Conservation (phyloP, 2,329 filamentous ascomycete species). For the Lachnellula arida region DNA sequence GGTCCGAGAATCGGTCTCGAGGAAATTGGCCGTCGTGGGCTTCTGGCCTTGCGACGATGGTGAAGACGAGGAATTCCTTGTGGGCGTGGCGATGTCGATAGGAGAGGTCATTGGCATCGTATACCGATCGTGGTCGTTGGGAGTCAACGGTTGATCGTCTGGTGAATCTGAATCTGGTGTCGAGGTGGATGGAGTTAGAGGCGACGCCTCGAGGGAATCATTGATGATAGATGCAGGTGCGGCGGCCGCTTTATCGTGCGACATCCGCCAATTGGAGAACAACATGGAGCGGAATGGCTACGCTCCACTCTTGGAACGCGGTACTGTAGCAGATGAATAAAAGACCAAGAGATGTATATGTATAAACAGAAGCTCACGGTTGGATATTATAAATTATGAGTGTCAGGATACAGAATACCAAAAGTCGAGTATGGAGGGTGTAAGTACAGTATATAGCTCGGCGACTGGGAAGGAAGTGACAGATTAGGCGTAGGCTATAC, state of each 20-base stretch:
- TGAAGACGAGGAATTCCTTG: slow-evolving; percentile 32
- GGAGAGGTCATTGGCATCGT: slow-evolving; percentile 33
- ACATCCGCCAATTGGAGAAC: not conserved
- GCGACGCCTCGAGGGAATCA: not conserved
- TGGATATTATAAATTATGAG: no score
- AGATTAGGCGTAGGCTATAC: not conserved
- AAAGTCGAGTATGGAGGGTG: not conserved
- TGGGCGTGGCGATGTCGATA: slow-evolving; percentile 32
- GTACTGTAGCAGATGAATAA: not conserved
- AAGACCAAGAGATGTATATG: not conserved
- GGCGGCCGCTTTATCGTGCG: not conserved
- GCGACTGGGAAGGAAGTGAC: not conserved
- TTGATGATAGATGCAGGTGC: slow-evolving; percentile 2
- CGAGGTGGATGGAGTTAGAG: slow-evolving; percentile 6
- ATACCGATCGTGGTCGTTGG: slow-evolving; percentile 4
- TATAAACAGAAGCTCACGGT: not conserved
- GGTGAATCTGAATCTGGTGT: not conserved
- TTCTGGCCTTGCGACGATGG: slow-evolving; percentile 35
- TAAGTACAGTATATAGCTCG: no score
- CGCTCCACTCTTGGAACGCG: not conserved
- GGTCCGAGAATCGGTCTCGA: slow-evolving; percentile 27
- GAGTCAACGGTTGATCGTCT: slow-evolving; percentile 10
- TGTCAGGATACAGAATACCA: not conserved
- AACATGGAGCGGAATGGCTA: not conserved
- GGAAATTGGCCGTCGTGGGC: slow-evolving; percentile 17